A percentile compares a stretch with the other conserved stretches of the same genome.
These are phyloP conservation scores for Boletus semigastroideus DNA, from an alignment of 1,284 basidiomycete species.

Conservation along the genomic window DNA sequence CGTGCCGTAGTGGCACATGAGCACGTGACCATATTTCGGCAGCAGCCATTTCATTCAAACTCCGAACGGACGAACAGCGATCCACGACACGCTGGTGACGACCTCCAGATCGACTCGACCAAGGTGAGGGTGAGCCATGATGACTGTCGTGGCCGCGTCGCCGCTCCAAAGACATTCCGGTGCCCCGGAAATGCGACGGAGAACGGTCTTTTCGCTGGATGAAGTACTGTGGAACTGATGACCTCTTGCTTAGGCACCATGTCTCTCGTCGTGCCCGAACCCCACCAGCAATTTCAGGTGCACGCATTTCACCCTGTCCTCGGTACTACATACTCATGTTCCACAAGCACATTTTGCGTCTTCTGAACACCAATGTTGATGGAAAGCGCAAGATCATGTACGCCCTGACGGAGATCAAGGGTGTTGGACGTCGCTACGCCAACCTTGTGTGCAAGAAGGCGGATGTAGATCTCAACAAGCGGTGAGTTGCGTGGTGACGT, in stretches of 20 bases:
- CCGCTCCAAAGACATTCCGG: no score
- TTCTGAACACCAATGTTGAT: slow-evolving; percentile 99
- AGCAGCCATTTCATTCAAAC: slow-evolving; percentile 25
- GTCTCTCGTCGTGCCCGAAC: slow-evolving; percentile 93
- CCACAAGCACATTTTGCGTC: slow-evolving; percentile 90
- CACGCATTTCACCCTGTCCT: background rate
- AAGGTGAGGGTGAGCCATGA: no score
- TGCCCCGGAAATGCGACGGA: no score
- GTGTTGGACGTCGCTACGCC: slow-evolving; percentile 98
- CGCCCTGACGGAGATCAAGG: slow-evolving; percentile 98
- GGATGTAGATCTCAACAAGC: slow-evolving; percentile 98
- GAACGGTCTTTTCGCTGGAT: slow-evolving; percentile 17
- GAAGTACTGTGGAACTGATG: slow-evolving; percentile 19
- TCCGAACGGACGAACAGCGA: slow-evolving; percentile 15
- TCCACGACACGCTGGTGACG: slow-evolving; percentile 16
- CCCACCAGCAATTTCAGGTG: slow-evolving; percentile 92
- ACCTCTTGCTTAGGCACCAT: slow-evolving; percentile 40
- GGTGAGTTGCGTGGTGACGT: slow-evolving; percentile 56
- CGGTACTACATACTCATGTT: slow-evolving; percentile 5
- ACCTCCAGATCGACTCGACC: slow-evolving; percentile 17
- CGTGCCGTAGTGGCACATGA: slow-evolving; percentile 19
- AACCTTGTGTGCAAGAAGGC: slow-evolving; percentile 99
- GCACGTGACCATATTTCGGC: slow-evolving; percentile 28
- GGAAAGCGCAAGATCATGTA: slow-evolving; percentile 99
- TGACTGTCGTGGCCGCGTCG: no score